phyloP scores from a whole-genome alignment of 1,284 basidiomycete species.

The Sutorius eximius region DNA sequence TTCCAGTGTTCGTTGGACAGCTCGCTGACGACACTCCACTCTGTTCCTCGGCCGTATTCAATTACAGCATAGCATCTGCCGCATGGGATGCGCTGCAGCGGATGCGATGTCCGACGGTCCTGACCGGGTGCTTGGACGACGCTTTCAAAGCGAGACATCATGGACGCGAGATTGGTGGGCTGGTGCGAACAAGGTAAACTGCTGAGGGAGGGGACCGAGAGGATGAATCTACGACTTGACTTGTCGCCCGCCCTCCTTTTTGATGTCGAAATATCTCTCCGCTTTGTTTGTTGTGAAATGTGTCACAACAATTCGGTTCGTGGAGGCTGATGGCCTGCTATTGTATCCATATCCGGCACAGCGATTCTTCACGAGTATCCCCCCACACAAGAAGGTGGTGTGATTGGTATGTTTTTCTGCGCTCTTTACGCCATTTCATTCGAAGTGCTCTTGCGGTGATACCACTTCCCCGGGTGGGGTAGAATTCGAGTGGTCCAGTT shows the following conservation, averaged over 20 bases:
- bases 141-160: slow-evolving; percentile 22
- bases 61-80: slow-evolving; percentile 27
- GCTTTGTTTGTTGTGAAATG: slow-evolving; percentile 38
- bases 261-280: slow-evolving; percentile 22
- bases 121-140: slow-evolving; percentile 3
- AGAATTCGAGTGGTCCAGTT: slow-evolving; percentile 6
- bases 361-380: slow-evolving; percentile 21
- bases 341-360: slow-evolving; percentile 24
- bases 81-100: slow-evolving; percentile 22
- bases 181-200: slow-evolving; percentile 13
- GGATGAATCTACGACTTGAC: slow-evolving; percentile 6
- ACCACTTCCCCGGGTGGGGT: slow-evolving; percentile 17
- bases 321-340: slow-evolving; percentile 21
- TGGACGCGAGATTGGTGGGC: slow-evolving; percentile 1
- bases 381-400: slow-evolving; percentile 21
- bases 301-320: slow-evolving; percentile 16
- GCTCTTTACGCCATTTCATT: slow-evolving; percentile 29
- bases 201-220: slow-evolving; percentile 1
- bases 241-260: slow-evolving; percentile 20
- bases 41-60: slow-evolving; percentile 27
- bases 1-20: slow-evolving; percentile 32
- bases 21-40: slow-evolving; percentile 29
- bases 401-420: slow-evolving; percentile 25
- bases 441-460: slow-evolving; percentile 13
- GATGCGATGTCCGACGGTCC: slow-evolving; percentile 15